These are phyloP conservation scores for Adansonia madagascariensis DNA, from an alignment of 441 rosid genomes.

Conservation along the genomic window DNA sequence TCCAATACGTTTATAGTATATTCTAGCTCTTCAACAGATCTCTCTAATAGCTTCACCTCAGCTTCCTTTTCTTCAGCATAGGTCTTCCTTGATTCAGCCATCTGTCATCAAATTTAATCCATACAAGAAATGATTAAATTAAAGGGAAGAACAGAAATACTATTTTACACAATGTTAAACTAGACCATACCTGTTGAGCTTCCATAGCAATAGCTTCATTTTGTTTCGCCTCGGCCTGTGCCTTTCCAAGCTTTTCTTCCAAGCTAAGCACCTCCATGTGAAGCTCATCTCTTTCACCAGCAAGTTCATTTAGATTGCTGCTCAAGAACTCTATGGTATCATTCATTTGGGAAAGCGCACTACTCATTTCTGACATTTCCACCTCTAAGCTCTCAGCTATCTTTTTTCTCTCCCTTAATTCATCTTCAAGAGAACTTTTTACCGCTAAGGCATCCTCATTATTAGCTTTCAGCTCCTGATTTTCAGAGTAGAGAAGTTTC, in stretches of 20 bases:
- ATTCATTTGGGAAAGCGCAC: constrained; percentile 67
- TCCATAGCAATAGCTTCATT: constrained; percentile 68
- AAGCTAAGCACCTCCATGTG: constrained; percentile 57
- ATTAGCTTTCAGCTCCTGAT: constrained; percentile 52
- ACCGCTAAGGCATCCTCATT: constrained; percentile 50
- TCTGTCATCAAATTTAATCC: constrained; percentile 44
- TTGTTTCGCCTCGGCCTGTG: constrained; percentile 55
- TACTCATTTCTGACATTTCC: constrained; percentile 68
- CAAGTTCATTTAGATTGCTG: constrained; percentile 52
- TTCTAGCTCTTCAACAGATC: constrained; percentile 93
- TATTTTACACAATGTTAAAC: constrained; percentile 19
- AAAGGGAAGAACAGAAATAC: constrained; percentile 25
- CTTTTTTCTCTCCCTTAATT: constrained; percentile 57
- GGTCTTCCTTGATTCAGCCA: constrained; percentile 73
- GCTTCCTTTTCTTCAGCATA: constrained; percentile 87
- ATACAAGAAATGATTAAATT: constrained; percentile 23
- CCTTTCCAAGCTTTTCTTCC: constrained; percentile 63
- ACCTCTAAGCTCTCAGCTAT: constrained; percentile 72
- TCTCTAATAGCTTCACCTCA: constrained; percentile 88
- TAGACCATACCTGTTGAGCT: constrained; percentile 67
- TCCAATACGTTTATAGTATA: constrained; percentile 80
- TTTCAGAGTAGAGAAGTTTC: constrained; percentile 48
- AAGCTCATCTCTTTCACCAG: constrained; percentile 66
- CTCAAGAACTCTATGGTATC: constrained; percentile 60
- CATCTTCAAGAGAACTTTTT: constrained; percentile 59